Base-by-base conservation (phyloP, 2,329 filamentous ascomycete species). In the Ophiostoma novo-ulmi region DNA sequence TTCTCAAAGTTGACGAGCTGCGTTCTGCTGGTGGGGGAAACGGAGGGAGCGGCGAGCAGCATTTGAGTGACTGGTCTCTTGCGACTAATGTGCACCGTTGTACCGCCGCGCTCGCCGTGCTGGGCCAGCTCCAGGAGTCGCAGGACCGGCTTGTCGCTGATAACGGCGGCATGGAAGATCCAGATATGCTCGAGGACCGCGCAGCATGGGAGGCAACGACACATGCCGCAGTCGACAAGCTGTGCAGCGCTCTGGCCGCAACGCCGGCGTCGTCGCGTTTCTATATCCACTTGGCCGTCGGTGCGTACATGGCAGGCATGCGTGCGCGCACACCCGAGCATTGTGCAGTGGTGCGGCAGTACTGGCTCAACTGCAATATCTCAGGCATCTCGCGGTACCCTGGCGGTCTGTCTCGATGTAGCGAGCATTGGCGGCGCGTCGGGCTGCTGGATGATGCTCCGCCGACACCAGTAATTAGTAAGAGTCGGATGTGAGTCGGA, bases 211-310 rank as follows among this genome's bases (percentile, higher is more conserved):
- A 74, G 0, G 44, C 68, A 1, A 74, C 78, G 0, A 70, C 80
- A 0, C 36, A 41, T 0, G 77, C 76, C 0, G 77, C 79, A 0
- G 79, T 80, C 1, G 76, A 79, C 44, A 75, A 77, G 2, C 75
- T 78, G 10, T 82, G 81, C n/a, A 71, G 76, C 2, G 74, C 78
- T 0, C 77, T 82, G 1, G 75, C 77, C 0, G 73, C 74, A 0
- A 77, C 78, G 6, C 75, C 77, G 1, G 71, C 77, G 1, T 76
- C 75, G 0, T 82, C 80, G 0, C 76, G 75, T 6, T 81, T 79
- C 71, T 81, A 81, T 71, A 78, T 79, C 41, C 80, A 82, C 70
- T 74, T 82, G 73, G 80, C 79, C 1, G 77, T 77, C 0, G 76
- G 79, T 0, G 79, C 78, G 0, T 81, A 79, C 66, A 70, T 82